Evolutionary conservation across 257 asterid genomes (phyloP), one percentile per base, ranked within the genome.

Genomic region (Ligustrum vulgare): DNA sequence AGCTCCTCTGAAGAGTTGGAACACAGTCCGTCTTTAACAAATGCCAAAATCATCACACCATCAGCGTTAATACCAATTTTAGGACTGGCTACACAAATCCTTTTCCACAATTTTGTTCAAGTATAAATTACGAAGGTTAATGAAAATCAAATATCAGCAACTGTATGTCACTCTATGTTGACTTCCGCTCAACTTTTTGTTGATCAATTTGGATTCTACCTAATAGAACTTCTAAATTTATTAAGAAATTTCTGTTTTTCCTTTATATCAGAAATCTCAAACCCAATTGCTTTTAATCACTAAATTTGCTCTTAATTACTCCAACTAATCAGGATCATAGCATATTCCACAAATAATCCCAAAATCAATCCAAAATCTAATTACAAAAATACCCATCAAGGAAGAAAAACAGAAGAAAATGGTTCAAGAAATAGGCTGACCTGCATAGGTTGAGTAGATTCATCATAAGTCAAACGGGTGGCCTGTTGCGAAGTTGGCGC

Each of bases 391-490:
- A 49, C 4, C 35, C 64, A 73, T 39, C 54, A 25, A 45, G 71
- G 62, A 67, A 16, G 54, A 12, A 8, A 11, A 2, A 58, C 12
- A 13, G 35, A 41, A 18, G 4, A 37, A 37, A 80, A 63, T 2
- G 31, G 22, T 56, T n/a, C 22, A 56, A 56, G 12, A 73, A 62
- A 73, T 33, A 76, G 82, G 72, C 54, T 51, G 9, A 92, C 97
- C 94, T 91, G 97, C 49, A 83, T 74, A 37, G 94, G 90, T 39
- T 79, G 86, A 72, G 91, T 74, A 10, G 75, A 69, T 68, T 77
- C 66, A 70, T 74, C 76, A 78, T 68, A 81, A 73, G 84, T 49
- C 43, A 87, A 80, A 76, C 10, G 32, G 4, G 72, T 81, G 49
- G 72, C 75, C 20, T 69, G 79, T 3, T 79, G 85, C 86, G 87